These are phyloP conservation scores for Fusarium verrucosum DNA, from an alignment of 2,329 filamentous ascomycete species.

Conservation along the genomic window DNA sequence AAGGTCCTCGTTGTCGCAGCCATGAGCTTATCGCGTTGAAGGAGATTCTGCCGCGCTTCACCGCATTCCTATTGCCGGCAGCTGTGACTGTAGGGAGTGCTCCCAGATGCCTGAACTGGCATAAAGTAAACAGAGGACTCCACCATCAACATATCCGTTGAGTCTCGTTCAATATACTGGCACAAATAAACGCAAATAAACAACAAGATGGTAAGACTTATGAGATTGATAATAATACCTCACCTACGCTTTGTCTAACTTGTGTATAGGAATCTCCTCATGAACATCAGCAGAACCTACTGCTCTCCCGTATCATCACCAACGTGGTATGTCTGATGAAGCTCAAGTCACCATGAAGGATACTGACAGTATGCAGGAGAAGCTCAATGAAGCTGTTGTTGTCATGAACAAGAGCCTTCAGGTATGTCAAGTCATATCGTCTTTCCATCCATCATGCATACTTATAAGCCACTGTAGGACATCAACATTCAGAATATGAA, in stretches of 20 bases:
- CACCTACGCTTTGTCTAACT: background rate
- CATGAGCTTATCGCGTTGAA: slow-evolving; percentile 24
- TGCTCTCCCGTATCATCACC: slow-evolving; percentile 94
- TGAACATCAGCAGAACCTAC: slow-evolving; percentile 93
- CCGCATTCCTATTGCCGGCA: slow-evolving; percentile 37
- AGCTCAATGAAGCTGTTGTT: slow-evolving; percentile 93
- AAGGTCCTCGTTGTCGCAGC: background rate
- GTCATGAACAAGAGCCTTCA: slow-evolving; percentile 93
- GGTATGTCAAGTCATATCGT: slow-evolving; percentile 54
- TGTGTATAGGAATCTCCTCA: slow-evolving; percentile 83
- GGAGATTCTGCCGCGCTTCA: slow-evolving; percentile 49
- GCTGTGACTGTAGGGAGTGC: slow-evolving; percentile 7
- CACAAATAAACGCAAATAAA: background rate
- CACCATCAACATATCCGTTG: slow-evolving; percentile 5
- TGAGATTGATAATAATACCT: fast-evolving
- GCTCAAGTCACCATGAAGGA: background rate
- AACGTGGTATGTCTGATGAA: slow-evolving; percentile 78
- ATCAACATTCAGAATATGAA: slow-evolving; percentile 99
- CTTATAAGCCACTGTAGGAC: slow-evolving; percentile 65
- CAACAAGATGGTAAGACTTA: slow-evolving; percentile 23
- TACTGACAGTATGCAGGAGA: slow-evolving; percentile 71
- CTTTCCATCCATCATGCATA: background rate
- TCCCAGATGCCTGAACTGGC: background rate
- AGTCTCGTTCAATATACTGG: background rate
- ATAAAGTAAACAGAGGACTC: slow-evolving; percentile 39